Evolutionary conservation across 805 yeast genomes (phyloP), one percentile per base, ranked within the genome.

Genomic region (Blastobotrys parvus): DNA sequence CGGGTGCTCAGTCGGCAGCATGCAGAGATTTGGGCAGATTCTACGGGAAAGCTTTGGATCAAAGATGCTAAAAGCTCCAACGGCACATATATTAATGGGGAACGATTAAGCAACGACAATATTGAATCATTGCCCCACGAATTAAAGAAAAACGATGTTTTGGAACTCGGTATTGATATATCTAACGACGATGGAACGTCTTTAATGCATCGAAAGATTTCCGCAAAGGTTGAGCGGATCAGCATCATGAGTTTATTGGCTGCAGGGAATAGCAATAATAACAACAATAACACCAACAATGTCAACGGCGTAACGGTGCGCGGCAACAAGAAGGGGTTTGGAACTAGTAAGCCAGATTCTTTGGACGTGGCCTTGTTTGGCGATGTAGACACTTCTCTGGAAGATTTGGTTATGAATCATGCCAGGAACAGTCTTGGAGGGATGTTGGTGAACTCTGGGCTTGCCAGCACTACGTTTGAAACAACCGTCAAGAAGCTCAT

Each of bases 101-200:
- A 65, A 34, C 79, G 88, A 48, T 70, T 92, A 8, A 74, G 76
- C 33, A 65, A 72, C 13, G 85, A 78, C 32, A 71, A 70, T 45
- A 64, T 67, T 8, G 82, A 77, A 35, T 55, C 62, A 30, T 69
- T 63, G 44, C 70, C 72, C 16, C 76, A 75, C 17, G 85, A 80
- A 51, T 63, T 92, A 39, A 71, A 78, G 44, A 69, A 78, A n/a
- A 89, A 85, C 20, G 98, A 92, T 62, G 70, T 76, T n/a, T 72
- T 92, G n/a, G 94, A 90, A 55, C 67, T 92, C 43, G 99, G 99
- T 1, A 87, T 94, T 41, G 94, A 94, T 56, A 84, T 92, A 43
- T 47, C 60, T 35, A 55, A 57, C 45, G 71, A 65, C 36, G 69
- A 64, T 35, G 62, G 66, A 18, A 66, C 67, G 46, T 71, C 74